Conservation (phyloP, 805 yeast species). For the Candida ipomoeae region DNA sequence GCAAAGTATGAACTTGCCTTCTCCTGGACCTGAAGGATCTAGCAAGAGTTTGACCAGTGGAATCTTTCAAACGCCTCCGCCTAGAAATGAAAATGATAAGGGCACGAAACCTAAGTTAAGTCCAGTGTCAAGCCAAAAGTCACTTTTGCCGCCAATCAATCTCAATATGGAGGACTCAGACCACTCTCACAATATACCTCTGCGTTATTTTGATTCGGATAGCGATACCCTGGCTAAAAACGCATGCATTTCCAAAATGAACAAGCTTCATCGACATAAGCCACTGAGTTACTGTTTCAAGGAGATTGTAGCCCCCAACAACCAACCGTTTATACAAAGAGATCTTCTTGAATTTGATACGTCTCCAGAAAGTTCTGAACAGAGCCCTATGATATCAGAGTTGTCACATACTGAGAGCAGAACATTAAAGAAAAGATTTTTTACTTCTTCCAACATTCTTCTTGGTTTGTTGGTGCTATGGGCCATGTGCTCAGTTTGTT, state of each 20-base stretch:
- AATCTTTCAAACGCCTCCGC: neutral
- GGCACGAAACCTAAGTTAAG: neutral
- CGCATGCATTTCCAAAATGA: neutral
- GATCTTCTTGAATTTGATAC: neutral
- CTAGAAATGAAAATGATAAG: neutral
- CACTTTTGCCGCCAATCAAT: neutral
- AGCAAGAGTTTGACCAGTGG: neutral
- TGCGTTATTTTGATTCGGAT: neutral
- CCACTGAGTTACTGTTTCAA: conserved; percentile 1
- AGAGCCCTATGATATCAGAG: neutral
- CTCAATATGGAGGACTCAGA: neutral
- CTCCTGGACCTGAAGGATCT: neutral
- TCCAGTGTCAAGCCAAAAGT: neutral
- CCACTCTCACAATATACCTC: neutral
- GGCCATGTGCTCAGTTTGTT: conserved; percentile 1
- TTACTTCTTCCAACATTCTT: neutral
- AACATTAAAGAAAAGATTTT: neutral
- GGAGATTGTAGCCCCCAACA: neutral
- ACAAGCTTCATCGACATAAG: conserved; percentile 1
- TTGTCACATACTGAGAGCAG: no score
- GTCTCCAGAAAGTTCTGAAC: neutral
- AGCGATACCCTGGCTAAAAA: conserved; percentile 3
- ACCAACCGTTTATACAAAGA: neutral
- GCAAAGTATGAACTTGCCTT: neutral
- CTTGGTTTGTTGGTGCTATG: neutral